Evolutionary conservation across 257 asterid genomes (phyloP).

Genomic region (Solanum medicagineum): DNA sequence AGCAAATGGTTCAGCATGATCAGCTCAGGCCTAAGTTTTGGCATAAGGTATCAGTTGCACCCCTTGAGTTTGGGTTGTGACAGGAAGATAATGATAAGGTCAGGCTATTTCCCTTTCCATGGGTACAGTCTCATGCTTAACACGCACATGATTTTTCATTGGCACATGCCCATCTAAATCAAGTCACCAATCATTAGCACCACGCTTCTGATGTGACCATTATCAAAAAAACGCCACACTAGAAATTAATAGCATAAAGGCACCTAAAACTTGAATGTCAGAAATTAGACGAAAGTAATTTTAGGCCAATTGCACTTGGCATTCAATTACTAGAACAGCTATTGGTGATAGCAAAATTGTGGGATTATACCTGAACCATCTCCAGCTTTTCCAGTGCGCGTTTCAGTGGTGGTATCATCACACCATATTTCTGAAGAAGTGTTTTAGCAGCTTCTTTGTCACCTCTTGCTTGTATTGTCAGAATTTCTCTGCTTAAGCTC

Average conservation of each 20-base stretch:
- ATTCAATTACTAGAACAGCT: not conserved
- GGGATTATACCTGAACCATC: constrained; percentile 39
- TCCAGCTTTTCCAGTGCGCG: constrained; percentile 61
- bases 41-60: too few relatives aligned
- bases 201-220: not conserved
- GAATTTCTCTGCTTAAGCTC: constrained; percentile 80
- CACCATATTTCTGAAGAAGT: constrained; percentile 46
- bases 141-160: not conserved
- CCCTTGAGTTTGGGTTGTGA: too few relatives aligned
- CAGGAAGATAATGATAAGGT: not conserved
- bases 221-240: not conserved
- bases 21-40: too few relatives aligned
- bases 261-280: not conserved
- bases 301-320: not conserved
- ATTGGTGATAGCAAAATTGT: not conserved
- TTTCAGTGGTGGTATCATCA: constrained; percentile 47
- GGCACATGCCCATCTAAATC: not conserved
- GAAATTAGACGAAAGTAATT: not conserved
- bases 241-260: not conserved
- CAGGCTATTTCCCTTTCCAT: not conserved
- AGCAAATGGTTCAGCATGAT: too few relatives aligned
- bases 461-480: constrained; percentile 82
- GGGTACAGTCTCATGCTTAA: not conserved
- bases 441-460: constrained; percentile 61
- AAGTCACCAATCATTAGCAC: not conserved